Base-by-base conservation (phyloP, 2,329 filamentous ascomycete species). In the Lachnellula occidentalis region DNA sequence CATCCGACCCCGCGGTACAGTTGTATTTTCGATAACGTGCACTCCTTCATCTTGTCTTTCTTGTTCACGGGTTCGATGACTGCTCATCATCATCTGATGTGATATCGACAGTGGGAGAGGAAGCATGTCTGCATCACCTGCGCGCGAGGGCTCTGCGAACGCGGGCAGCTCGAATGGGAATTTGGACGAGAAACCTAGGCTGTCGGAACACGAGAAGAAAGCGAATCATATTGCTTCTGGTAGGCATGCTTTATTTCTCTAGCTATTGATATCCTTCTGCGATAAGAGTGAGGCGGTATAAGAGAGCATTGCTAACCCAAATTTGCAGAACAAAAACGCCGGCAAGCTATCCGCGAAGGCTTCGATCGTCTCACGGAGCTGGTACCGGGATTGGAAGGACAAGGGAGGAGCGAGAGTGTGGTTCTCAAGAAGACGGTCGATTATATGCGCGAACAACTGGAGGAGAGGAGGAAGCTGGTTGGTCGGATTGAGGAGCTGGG, bases 201-300 rank as follows among this genome's bases (percentile, higher is more conserved):
- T 89, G 57, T 84, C 83, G 46, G 84, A 87, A 62, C 76, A 82
- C 58, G 83, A 88, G 67, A 88, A 88, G 76, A 87, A 87, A 69
- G 81, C 80, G 65, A 88, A 89, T 67, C 86, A 88, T 71, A 88
- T 88, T 63, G 80, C 81, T 22, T 87, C 83, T 4, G 68, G 68
- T 70, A 21, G 41, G n/a, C 36, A 34, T 31, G 17, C 46, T 37
- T 41, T 31, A 8, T 17, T 41, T 31, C 8, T 17, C 24, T 51
- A n/a, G 6, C 2, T 9, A 22, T 47, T 36, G 8, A 24, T 24
- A 11, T 9, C 14, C 41, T 27, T 42, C 2, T 42, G 24, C 19
- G 5, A 43, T n/a, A 12, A 5, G 17, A 12, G 24, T 43, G 19
- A 11, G 19, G 41, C 12, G n/a, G 15, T 9, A 21, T 6, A 31